phyloP scores from a whole-genome alignment of 257 asterid genomes.

The Ehretia macrophylla region DNA sequence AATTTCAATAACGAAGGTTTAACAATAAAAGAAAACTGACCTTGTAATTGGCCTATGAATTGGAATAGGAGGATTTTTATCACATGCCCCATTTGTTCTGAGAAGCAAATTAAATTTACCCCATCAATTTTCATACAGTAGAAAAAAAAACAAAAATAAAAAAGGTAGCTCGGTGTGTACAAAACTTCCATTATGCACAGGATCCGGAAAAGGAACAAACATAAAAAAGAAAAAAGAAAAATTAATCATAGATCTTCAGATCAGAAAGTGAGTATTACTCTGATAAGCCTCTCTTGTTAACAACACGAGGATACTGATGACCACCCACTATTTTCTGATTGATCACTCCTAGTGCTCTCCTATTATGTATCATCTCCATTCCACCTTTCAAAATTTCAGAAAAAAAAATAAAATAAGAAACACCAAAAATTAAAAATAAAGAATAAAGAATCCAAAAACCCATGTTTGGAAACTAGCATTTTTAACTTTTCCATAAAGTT shows the following conservation, averaged over 20 bases:
- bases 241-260: background rate
- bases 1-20: slow-evolving; percentile 2
- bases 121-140: slow-evolving; percentile 1
- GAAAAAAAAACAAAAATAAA: background rate
- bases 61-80: slow-evolving; percentile 39
- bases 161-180: no score
- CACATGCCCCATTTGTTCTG: slow-evolving; percentile 53
- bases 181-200: no score
- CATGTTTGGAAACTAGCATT: background rate
- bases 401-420: background rate
- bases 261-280: slow-evolving; percentile 43
- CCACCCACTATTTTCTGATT: slow-evolving; percentile 53
- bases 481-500: background rate
- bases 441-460: background rate
- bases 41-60: slow-evolving; percentile 76
- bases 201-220: background rate
- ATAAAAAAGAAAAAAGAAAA: no score
- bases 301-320: slow-evolving; percentile 34
- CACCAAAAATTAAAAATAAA: background rate
- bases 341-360: slow-evolving; percentile 61
- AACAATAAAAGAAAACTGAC: slow-evolving; percentile 6
- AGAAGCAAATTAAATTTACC: slow-evolving; percentile 12
- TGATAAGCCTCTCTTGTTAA: slow-evolving; percentile 59
- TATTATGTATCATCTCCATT: slow-evolving; percentile 47
- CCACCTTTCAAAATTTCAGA: slow-evolving; percentile 38